Base-by-base conservation (phyloP, 805 yeast genomes). In the Pichia gijzeniarum region DNA sequence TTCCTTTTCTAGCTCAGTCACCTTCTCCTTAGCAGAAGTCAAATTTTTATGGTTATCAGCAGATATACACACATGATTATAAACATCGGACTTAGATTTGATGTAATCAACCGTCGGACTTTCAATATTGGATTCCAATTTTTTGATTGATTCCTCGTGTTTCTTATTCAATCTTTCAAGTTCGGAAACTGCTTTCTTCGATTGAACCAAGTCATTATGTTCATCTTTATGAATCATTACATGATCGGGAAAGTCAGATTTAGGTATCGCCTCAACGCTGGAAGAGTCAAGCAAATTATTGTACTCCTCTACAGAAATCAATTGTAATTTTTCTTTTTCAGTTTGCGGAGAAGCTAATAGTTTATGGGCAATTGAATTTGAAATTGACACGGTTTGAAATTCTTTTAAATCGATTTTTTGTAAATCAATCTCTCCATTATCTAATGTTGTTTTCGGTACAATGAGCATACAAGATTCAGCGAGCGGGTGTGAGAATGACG, bases 101-200 rank as follows among this genome's bases (percentile, higher is more conserved):
- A 55, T 32, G 42, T 54, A 49, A 28, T 54, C 54, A 17, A 38
- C 38, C 28, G 47, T 51, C 30, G 61, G 57, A 9, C 44, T 44
- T 21, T 21, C 36, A 5, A 17, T 17, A 8, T 31, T 6, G 6
- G 12, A 6, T 31, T 31, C 7, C n/a, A 31, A 31, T 13, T 10
- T n/a, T 44, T 18, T 54, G n/a, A n/a, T n/a, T 27, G 30, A 27
- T 27, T 27, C 30, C 50, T 43, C 42, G 18, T 16, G 31, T 17
- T 20, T 13, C 52, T 14, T 49, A 44, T 28, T 52, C 10, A 37
- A 4, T 21, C n/a, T 37, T 25, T 37, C 40, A 21, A 16, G 10
- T 21, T 21, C 9, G 9, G 9, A n/a, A 33, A n/a, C 14, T n/a
- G 7, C 14, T 10, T n/a, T 33, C 9, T n/a, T 17, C 14, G 38